Evolutionary conservation across 352 stramenopile genomes (phyloP), one percentile per base, ranked within the genome.

Genomic region (Globisporangium solare): DNA sequence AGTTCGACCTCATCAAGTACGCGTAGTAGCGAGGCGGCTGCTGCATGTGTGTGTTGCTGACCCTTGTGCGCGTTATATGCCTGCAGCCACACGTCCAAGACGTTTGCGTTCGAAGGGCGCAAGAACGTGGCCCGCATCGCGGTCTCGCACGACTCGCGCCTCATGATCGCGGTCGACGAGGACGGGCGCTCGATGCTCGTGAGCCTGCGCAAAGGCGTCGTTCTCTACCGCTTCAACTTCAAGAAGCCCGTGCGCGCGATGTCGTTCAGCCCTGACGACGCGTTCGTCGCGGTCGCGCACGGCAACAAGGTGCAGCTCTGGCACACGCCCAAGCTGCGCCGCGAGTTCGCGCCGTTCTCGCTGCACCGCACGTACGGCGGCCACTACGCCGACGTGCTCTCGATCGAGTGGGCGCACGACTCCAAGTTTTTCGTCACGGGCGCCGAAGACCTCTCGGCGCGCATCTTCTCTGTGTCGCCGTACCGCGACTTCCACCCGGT

Each of bases 171-270:
- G 12, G 77, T 97, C 51, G 92, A 96, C 64, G 81, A 88, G 49
- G 93, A 98, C 35, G 93, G 93, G 32, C 86, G 89, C 47, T 94
- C 76, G 51, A 66, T 98, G 42, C 70, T 98, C 43, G 77, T 97
- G 27, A 97, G 97, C 69, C 73, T 97, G 45, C 80, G 81, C 60
- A 89, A 89, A 24, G 76, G 86, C 27, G 77, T 92, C 8, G 88
- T 98, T 46, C 72, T 98, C 18, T 95, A 98, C 66, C 85, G 92
- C 50, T 96, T 98, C 73, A 93, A 97, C 71, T 97, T 98, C 58
- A 97, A 97, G 67, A 86, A 93, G 52, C 86, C 74, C 40, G 88
- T 98, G 24, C 66, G 76, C 7, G 85, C 88, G 22, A 63, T 97
- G 32, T 73, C 57, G 47, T 98, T 98, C 70, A 96, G 83, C 52